Conservation (phyloP, 2,329 filamentous ascomycete species). For the Fusarium nurragi region DNA sequence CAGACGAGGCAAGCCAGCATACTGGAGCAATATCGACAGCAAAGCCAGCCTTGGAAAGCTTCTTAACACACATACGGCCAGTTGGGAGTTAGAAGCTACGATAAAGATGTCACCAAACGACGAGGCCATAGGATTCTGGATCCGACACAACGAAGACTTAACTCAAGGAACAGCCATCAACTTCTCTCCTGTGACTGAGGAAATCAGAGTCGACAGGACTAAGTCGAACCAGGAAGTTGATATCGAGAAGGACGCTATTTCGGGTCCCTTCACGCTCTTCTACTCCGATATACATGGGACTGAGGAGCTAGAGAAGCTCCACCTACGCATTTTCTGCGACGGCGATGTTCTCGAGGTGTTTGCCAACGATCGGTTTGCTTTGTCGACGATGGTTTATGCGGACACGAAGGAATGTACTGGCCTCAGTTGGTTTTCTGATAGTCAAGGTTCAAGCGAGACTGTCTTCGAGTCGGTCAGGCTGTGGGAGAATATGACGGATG, state of each 20-base stretch:
- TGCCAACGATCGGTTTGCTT: slow-evolving; percentile 43
- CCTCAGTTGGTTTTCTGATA: slow-evolving; percentile 42
- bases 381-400: slow-evolving; percentile 43
- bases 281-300: slow-evolving; percentile 1
- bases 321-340: slow-evolving; percentile 40
- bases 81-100: slow-evolving; percentile 43
- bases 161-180: slow-evolving; percentile 50
- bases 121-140: slow-evolving; percentile 34
- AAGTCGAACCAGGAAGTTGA: slow-evolving; percentile 45
- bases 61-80: neutral
- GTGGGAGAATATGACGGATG: slow-evolving; percentile 36
- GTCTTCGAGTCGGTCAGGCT: slow-evolving; percentile 37
- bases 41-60: neutral
- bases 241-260: slow-evolving; percentile 49
- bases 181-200: slow-evolving; percentile 52
- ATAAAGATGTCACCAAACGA: slow-evolving; percentile 26
- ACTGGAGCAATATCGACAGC: slow-evolving; percentile 15
- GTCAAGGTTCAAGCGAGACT: neutral
- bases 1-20: slow-evolving; percentile 15
- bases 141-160: slow-evolving; percentile 43
- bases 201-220: slow-evolving; percentile 52
- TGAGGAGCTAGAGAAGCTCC: slow-evolving; percentile 36
- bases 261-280: slow-evolving; percentile 59
- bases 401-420: slow-evolving; percentile 26
- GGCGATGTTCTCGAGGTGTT: slow-evolving; percentile 43